Percentiles rank a stretch among this genome's conserved stretches.
These are phyloP conservation scores for Neckera pumila DNA, from an alignment of 225 moss, liverwort and hornwort species.

Conservation along the genomic window DNA sequence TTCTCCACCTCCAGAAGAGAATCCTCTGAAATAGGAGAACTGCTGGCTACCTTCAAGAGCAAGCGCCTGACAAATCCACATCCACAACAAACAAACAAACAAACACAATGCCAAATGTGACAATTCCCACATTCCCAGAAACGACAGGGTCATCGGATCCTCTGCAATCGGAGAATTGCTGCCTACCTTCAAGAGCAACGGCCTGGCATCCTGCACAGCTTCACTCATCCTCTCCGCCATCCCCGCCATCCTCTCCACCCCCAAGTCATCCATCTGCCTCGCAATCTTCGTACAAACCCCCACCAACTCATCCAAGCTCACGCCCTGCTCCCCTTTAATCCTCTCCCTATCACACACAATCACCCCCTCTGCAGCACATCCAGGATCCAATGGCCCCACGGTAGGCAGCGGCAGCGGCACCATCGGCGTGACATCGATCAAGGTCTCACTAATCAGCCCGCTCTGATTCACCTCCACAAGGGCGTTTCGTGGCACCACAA, in stretches of 20 bases:
- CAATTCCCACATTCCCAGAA: not conserved
- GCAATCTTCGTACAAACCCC: conserved; percentile 85
- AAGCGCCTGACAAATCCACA: conserved; percentile 29
- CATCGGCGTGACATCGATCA: conserved; percentile 82
- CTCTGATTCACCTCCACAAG: conserved; percentile 97
- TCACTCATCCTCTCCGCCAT: conserved; percentile 69
- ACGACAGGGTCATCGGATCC: not conserved
- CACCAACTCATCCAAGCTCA: conserved; percentile 95
- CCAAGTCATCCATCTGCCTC: conserved; percentile 60
- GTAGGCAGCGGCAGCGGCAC: conserved; percentile 65
- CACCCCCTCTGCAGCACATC: conserved; percentile 63
- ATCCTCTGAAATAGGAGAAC: not conserved
- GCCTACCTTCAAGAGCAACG: conserved; percentile 76
- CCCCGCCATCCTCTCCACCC: conserved; percentile 55
- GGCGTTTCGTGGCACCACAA: conserved; percentile 86
- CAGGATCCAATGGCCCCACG: conserved; percentile 61
- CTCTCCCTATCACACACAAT: conserved; percentile 86
- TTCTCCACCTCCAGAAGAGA: not conserved
- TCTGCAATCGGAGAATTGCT: not conserved
- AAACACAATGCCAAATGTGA: not conserved
- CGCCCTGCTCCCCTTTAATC: conserved; percentile 84
- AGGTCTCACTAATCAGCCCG: conserved; percentile 86
- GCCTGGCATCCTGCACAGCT: conserved; percentile 79
- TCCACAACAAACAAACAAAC: too few species aligned
- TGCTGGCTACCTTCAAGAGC: conserved; percentile 32